Evolutionary conservation across 108 stramenopile genomes (phyloP).

Genomic region (Phaeodactylum tricornutum): DNA sequence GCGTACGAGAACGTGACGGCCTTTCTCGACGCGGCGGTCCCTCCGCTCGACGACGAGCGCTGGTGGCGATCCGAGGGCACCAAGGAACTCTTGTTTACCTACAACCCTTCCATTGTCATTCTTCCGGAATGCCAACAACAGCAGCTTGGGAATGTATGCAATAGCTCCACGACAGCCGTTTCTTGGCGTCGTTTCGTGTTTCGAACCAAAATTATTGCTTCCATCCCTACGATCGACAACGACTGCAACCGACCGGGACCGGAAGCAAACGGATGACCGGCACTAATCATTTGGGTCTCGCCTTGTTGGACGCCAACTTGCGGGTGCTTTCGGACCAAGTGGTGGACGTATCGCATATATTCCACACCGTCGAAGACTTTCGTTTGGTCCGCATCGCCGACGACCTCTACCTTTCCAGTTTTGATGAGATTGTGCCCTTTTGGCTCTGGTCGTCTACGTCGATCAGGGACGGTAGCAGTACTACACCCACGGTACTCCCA

Average conservation of each 20-base stretch:
- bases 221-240: conserved; percentile 4
- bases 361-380: conserved; percentile 5
- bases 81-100: conserved; percentile 11
- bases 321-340: not conserved
- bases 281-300: conserved; percentile 5
- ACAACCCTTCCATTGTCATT: conserved; percentile 12
- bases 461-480: not conserved
- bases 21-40: no score
- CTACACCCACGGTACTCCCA: not conserved
- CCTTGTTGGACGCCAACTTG: not conserved
- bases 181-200: conserved; percentile 9
- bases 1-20: no score
- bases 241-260: not conserved
- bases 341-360: not conserved
- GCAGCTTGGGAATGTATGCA: not conserved
- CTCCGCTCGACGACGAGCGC: no score
- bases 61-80: no score
- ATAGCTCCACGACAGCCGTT: not conserved
- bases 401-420: conserved; percentile 2
- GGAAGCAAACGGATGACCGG: not conserved
- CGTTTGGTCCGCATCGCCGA: conserved; percentile 1
- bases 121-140: not conserved
- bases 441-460: not conserved
- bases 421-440: conserved; percentile 6
- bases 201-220: conserved; percentile 11